phyloP scores from a whole-genome alignment of 2,329 filamentous ascomycete species.

The Diaporthe sp. region DNA sequence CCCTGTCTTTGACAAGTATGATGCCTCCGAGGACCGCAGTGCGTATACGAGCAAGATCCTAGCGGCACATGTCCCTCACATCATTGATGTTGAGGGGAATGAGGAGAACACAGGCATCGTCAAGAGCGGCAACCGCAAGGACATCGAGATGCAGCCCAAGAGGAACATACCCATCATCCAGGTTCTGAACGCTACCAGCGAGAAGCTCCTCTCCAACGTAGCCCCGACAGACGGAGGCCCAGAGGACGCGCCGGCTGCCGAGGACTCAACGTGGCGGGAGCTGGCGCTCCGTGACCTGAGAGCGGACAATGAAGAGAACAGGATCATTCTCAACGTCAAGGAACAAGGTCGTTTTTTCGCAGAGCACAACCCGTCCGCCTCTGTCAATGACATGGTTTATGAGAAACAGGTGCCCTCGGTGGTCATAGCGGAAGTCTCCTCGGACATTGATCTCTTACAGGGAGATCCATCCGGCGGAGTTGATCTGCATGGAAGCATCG shows the following conservation, averaged over 20 bases:
- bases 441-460: constrained; percentile 70
- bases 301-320: constrained; percentile 79
- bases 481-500: constrained; percentile 75
- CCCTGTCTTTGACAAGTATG: constrained; percentile 86
- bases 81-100: constrained; percentile 93
- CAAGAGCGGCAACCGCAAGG: constrained; percentile 85
- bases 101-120: constrained; percentile 93
- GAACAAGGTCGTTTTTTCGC: constrained; percentile 90
- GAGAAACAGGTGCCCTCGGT: constrained; percentile 78
- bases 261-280: constrained; percentile 81
- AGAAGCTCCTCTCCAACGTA: constrained; percentile 93
- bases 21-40: constrained; percentile 77
- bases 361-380: constrained; percentile 64
- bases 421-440: constrained; percentile 75
- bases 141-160: constrained; percentile 89
- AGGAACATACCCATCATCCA: constrained; percentile 89
- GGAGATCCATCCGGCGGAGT: constrained; percentile 64
- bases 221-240: constrained; percentile 81
- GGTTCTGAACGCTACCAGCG: constrained; percentile 89
- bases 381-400: constrained; percentile 67
- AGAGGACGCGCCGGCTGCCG: constrained; percentile 74
- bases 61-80: constrained; percentile 82
- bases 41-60: constrained; percentile 67
- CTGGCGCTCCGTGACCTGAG: constrained; percentile 85
- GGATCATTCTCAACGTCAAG: constrained; percentile 88